These are phyloP conservation scores for Epichloe coenophiala DNA, from an alignment of 2,329 filamentous ascomycete genomes.

Conservation along the genomic window DNA sequence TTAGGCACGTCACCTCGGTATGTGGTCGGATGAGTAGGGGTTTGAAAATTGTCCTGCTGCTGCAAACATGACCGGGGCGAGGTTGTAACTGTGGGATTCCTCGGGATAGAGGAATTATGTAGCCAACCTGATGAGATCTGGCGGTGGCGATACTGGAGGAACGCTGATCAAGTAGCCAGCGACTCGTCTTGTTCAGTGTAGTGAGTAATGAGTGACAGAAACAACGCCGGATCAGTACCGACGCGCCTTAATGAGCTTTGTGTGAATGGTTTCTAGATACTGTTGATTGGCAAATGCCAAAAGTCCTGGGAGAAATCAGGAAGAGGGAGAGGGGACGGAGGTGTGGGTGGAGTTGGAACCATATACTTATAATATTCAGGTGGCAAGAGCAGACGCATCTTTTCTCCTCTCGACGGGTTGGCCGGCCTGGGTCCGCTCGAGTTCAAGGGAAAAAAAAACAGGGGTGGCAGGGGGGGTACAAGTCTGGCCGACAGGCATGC, in stretches of 20 bases:
- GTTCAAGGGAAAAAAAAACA: neutral
- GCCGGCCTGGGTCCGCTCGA: neutral
- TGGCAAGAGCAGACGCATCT: neutral
- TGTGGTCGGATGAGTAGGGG: constrained; percentile 45
- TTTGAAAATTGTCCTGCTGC: constrained; percentile 39
- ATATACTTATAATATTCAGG: constrained; percentile 12
- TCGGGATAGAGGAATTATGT: constrained; percentile 15
- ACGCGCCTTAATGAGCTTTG: constrained; percentile 11
- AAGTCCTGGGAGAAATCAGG: constrained; percentile 16
- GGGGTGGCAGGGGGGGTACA: constrained; percentile 4
- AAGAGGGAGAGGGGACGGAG: constrained; percentile 8
- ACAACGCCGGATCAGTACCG: constrained; percentile 14
- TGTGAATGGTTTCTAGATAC: constrained; percentile 6
- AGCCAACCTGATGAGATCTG: constrained; percentile 18
- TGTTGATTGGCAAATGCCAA: constrained; percentile 26
- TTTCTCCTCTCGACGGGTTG: neutral
- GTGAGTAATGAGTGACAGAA: constrained; percentile 10
- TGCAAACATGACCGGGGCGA: constrained; percentile 39
- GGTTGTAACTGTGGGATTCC: constrained; percentile 16
- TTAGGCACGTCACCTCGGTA: constrained; percentile 45
- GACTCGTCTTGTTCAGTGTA: constrained; percentile 3
- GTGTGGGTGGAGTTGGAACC: constrained; percentile 17
- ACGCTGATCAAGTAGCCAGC: constrained; percentile 17
- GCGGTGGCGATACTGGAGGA: constrained; percentile 14
- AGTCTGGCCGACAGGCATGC: constrained; percentile 12